phyloP scores from a whole-genome alignment of 139 green algal genomes.

The Chlorella sp. region DNA sequence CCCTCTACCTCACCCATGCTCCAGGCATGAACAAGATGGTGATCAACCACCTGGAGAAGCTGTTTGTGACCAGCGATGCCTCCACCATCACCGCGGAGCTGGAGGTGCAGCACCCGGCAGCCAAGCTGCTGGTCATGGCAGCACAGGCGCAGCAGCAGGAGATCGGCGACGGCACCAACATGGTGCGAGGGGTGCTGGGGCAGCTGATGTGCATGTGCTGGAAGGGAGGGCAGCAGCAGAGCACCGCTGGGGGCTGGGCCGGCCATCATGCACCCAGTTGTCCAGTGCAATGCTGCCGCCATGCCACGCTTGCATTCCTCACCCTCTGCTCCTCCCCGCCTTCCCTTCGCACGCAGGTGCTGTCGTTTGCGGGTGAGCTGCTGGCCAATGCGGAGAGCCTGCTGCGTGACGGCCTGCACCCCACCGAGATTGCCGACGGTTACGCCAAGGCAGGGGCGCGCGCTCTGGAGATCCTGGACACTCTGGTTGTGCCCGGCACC shows the following conservation, averaged over 20 bases:
- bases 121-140: slow-evolving; percentile 95
- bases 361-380: slow-evolving; percentile 96
- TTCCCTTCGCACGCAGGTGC: slow-evolving; percentile 61
- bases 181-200: slow-evolving; percentile 64
- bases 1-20: not conserved
- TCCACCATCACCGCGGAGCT: slow-evolving; percentile 96
- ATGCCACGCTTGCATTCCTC: too few relatives aligned
- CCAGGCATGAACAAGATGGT: slow-evolving; percentile 99
- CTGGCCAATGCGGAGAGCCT: slow-evolving; percentile 90
- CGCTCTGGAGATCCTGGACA: slow-evolving; percentile 89
- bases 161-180: slow-evolving; percentile 98
- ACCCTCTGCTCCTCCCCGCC: not conserved
- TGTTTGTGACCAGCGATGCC: slow-evolving; percentile 98
- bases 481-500: slow-evolving; percentile 80
- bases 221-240: too few relatives aligned
- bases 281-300: too few relatives aligned
- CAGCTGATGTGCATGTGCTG: too few relatives aligned
- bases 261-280: too few relatives aligned
- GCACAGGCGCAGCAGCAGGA: slow-evolving; percentile 95
- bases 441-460: slow-evolving; percentile 89
- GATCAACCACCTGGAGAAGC: slow-evolving; percentile 99
- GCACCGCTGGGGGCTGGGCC: too few relatives aligned
- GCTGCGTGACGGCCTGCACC: slow-evolving; percentile 92
- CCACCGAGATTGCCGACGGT: slow-evolving; percentile 94
- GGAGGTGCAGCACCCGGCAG: slow-evolving; percentile 97